phyloP scores from a whole-genome alignment of 306 rosid species.

The Benincasa hispida region DNA sequence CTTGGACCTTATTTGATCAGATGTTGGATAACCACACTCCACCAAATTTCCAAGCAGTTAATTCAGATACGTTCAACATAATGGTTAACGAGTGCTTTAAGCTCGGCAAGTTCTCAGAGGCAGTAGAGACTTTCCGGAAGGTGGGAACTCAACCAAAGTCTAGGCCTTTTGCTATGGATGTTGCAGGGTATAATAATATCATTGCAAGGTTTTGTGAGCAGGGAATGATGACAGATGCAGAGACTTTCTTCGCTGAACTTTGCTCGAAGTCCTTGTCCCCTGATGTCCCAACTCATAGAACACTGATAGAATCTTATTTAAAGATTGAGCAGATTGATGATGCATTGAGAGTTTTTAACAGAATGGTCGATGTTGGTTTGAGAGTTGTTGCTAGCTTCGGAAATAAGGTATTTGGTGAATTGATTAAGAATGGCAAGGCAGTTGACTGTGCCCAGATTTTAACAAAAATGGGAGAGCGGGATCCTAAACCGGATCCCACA shows the following conservation, averaged over 20 bases:
- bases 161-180: slow-evolving; percentile 81
- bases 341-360: slow-evolving; percentile 48
- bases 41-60: slow-evolving; percentile 75
- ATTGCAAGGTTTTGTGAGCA: slow-evolving; percentile 62
- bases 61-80: slow-evolving; percentile 70
- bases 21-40: slow-evolving; percentile 93
- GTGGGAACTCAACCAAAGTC: slow-evolving; percentile 65
- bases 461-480: slow-evolving; percentile 86
- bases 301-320: slow-evolving; percentile 68
- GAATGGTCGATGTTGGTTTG: slow-evolving; percentile 81
- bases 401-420: slow-evolving; percentile 51
- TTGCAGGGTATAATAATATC: slow-evolving; percentile 78
- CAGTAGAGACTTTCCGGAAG: slow-evolving; percentile 57
- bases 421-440: slow-evolving; percentile 61
- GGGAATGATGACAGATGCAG: slow-evolving; percentile 64
- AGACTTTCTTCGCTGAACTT: slow-evolving; percentile 50
- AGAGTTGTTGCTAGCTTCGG: slow-evolving; percentile 82
- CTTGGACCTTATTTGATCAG: slow-evolving; percentile 53
- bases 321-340: slow-evolving; percentile 52
- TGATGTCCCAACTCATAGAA: slow-evolving; percentile 68
- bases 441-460: slow-evolving; percentile 57
- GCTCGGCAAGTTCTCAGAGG: slow-evolving; percentile 44
- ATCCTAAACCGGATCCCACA: slow-evolving; percentile 82
- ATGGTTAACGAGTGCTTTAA: slow-evolving; percentile 85
- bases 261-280: slow-evolving; percentile 73